A percentile compares a stretch with the other conserved stretches of the same genome.
These are phyloP conservation scores for Kuraishia piskuri DNA, from an alignment of 805 yeast species.

Conservation along the genomic window DNA sequence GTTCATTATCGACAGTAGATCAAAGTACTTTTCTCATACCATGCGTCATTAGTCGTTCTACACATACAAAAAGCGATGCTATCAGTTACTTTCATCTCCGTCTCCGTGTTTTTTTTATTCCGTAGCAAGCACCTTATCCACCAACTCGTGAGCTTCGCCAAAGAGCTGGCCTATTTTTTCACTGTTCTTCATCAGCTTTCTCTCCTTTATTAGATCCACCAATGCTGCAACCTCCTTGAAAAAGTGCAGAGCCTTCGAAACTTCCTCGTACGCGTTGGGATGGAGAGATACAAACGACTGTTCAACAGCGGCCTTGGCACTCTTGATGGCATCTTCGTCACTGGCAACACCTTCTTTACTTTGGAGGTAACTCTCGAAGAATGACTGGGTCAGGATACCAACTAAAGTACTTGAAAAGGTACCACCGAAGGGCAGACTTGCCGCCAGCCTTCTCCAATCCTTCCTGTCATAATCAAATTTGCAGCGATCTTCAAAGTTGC, in stretches of 20 bases:
- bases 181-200: slow-evolving; percentile 10
- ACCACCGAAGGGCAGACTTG: slow-evolving; percentile 51
- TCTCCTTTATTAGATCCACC: slow-evolving; percentile 11
- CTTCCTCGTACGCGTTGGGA: slow-evolving; percentile 13
- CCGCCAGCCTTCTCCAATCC: slow-evolving; percentile 53
- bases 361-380: slow-evolving; percentile 27
- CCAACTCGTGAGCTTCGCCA: slow-evolving; percentile 8
- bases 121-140: slow-evolving; percentile 5
- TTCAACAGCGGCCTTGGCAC: slow-evolving; percentile 8
- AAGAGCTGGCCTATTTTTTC: slow-evolving; percentile 6
- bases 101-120: not conserved
- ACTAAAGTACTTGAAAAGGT: slow-evolving; percentile 52
- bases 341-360: slow-evolving; percentile 4
- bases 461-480: slow-evolving; percentile 32
- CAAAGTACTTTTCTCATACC: not conserved
- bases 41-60: not conserved
- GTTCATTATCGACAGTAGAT: not conserved
- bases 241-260: slow-evolving; percentile 14
- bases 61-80: not conserved
- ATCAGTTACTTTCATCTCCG: not conserved
- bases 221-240: slow-evolving; percentile 16
- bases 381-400: slow-evolving; percentile 51
- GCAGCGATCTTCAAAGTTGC: slow-evolving; percentile 44
- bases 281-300: slow-evolving; percentile 12
- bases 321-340: slow-evolving; percentile 4